A percentile compares a stretch with the other conserved stretches of the same genome.
Conservation (phyloP, 2,329 filamentous ascomycete genomes). For the Colletotrichum sp. region DNA sequence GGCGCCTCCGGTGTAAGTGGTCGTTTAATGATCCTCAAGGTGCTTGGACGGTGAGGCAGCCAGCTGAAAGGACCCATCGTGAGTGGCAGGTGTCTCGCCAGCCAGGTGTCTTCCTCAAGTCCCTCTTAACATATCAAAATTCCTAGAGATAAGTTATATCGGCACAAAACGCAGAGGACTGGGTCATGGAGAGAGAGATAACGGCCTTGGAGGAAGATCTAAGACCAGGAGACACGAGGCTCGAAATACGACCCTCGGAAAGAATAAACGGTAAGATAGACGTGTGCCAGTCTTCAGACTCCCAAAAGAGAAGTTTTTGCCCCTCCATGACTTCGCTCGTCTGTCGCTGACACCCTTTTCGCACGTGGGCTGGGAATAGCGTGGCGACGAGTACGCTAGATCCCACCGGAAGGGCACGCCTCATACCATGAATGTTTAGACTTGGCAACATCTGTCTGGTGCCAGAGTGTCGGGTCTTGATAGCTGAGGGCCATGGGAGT, state of each 20-base stretch:
- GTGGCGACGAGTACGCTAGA: neutral
- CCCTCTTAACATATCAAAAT: rapidly evolving
- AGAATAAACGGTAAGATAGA: neutral
- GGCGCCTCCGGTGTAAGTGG: neutral
- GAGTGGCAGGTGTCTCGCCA: neutral
- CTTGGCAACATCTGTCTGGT: neutral
- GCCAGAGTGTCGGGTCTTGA: neutral
- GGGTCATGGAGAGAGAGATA: rapidly evolving
- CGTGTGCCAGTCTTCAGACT: neutral
- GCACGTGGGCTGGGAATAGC: neutral
- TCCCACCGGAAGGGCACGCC: neutral
- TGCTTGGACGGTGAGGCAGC: neutral
- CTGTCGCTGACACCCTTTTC: neutral
- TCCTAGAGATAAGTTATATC: rapidly evolving
- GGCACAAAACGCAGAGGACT: rapidly evolving
- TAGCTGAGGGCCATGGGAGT: rapidly evolving
- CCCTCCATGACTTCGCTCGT: neutral
- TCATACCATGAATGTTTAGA: neutral
- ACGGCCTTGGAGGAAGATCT: neutral
- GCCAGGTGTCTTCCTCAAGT: rapidly evolving
- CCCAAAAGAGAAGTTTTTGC: neutral
- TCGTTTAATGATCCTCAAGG: neutral
- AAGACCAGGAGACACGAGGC: rapidly evolving
- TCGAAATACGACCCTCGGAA: rapidly evolving
- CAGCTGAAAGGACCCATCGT: rapidly evolving